Percentiles rank a stretch among this genome's conserved stretches.
Evolutionary conservation across 495 filamentous ascomycete species (phyloP).

Genomic region (Hypoxylon subgilvum): DNA sequence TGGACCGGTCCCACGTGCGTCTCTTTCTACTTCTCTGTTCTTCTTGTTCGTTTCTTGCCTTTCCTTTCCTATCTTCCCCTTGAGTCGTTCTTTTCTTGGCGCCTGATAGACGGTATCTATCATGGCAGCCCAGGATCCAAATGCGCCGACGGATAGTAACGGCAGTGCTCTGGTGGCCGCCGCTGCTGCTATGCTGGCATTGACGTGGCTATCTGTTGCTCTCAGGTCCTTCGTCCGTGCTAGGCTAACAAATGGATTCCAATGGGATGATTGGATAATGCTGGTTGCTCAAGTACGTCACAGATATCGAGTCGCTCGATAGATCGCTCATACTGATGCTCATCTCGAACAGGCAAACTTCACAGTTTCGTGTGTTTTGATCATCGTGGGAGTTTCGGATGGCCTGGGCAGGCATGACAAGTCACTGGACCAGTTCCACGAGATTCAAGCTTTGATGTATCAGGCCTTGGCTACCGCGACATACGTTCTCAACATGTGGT

Average conservation of each 20-base stretch:
- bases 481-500: slow-evolving; percentile 51
- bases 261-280: slow-evolving; percentile 52
- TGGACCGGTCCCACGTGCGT: slow-evolving; percentile 6
- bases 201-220: slow-evolving; percentile 45
- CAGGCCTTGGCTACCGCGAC: slow-evolving; percentile 48
- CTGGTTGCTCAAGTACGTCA: slow-evolving; percentile 44
- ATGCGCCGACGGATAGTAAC: slow-evolving; percentile 44
- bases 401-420: slow-evolving; percentile 49
- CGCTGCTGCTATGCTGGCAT: slow-evolving; percentile 35
- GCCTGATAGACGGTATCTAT: slow-evolving; percentile 32
- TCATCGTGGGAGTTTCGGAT: slow-evolving; percentile 39
- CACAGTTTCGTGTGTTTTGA: slow-evolving; percentile 43
- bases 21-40: slow-evolving; percentile 16
- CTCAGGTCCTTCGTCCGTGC: slow-evolving; percentile 47
- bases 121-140: slow-evolving; percentile 43
- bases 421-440: slow-evolving; percentile 39
- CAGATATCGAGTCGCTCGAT: not conserved
- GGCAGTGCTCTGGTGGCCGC: slow-evolving; percentile 43
- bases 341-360: slow-evolving; percentile 40
- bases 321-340: slow-evolving; percentile 9
- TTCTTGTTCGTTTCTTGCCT: slow-evolving; percentile 23
- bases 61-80: slow-evolving; percentile 17
- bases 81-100: slow-evolving; percentile 26
- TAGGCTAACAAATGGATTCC: slow-evolving; percentile 46
- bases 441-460: slow-evolving; percentile 47